Conservation (phyloP, 176 grass and related monocot genomes). For the Poa pratensis region DNA sequence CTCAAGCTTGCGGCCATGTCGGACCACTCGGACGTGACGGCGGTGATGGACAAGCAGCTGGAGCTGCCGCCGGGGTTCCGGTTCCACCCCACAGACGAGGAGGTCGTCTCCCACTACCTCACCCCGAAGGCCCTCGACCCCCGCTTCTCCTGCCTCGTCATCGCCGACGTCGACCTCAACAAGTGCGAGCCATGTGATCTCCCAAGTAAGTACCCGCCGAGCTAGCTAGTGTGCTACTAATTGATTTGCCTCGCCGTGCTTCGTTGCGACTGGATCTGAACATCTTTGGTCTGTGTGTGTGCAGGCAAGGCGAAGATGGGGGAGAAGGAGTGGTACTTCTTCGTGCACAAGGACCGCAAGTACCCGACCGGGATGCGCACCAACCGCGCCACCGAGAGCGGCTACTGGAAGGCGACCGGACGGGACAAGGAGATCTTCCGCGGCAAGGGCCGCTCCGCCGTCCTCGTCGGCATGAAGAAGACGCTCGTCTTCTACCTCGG, state of each 20-base stretch:
- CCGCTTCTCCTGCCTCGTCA: slow-evolving; percentile 54
- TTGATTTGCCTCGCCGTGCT: not conserved
- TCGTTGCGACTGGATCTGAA: not conserved
- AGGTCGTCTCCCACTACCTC: slow-evolving; percentile 76
- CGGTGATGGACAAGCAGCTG: not conserved
- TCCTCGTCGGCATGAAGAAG: slow-evolving; percentile 97
- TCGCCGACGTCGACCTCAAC: slow-evolving; percentile 91
- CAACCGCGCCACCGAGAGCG: slow-evolving; percentile 73
- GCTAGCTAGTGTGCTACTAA: not conserved
- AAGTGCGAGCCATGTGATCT: slow-evolving; percentile 94
- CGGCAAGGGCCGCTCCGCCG: slow-evolving; percentile 40
- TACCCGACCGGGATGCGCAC: slow-evolving; percentile 89
- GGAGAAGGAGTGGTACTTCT: slow-evolving; percentile 94
- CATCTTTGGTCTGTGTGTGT: not conserved
- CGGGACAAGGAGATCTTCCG: slow-evolving; percentile 92
- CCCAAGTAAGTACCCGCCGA: slow-evolving; percentile 40
- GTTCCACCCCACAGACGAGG: slow-evolving; percentile 93
- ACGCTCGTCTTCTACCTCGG: slow-evolving; percentile 97
- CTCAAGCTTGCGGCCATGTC: slow-evolving; percentile 15
- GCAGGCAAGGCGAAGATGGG: slow-evolving; percentile 86
- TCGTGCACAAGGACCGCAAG: slow-evolving; percentile 87
- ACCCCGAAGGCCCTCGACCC: slow-evolving; percentile 49
- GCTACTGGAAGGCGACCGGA: slow-evolving; percentile 97
- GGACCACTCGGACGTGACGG: not conserved
- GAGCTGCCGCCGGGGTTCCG: slow-evolving; percentile 85